Percentiles rank a stretch among this genome's conserved stretches.
Evolutionary conservation across 1,284 basidiomycete genomes (phyloP).

Genomic region (Ustilago cynodontis): DNA sequence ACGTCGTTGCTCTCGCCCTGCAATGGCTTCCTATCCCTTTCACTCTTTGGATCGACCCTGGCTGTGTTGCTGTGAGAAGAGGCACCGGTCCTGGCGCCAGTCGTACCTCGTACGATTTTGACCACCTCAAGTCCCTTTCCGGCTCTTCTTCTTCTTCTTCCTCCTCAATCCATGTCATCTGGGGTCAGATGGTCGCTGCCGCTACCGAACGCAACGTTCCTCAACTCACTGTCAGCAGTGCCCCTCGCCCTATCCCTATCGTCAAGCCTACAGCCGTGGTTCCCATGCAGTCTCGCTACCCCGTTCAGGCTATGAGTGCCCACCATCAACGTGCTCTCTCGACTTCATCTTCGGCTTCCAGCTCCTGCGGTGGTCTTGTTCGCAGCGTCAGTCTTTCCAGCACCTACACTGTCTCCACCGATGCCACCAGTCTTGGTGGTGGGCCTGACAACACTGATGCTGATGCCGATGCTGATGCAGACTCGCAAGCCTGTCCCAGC

Average conservation of each 20-base stretch:
- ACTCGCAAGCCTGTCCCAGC: conserved; percentile 43
- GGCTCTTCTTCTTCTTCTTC: conserved; percentile 2
- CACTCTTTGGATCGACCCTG: conserved; percentile 63
- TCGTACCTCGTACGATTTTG: conserved; percentile 26
- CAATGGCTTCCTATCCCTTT: conserved; percentile 42
- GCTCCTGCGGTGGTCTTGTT: conserved; percentile 27
- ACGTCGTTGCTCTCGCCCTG: conserved; percentile 27
- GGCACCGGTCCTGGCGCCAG: conserved; percentile 52
- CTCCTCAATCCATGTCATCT: conserved; percentile 53
- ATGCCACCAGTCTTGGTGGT: conserved; percentile 37
- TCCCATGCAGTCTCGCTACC: conserved; percentile 16
- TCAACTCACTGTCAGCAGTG: conserved; percentile 36
- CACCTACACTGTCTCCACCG: conserved; percentile 36
- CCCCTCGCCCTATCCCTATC: conserved; percentile 38
- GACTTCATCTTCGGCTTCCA: conserved; percentile 25
- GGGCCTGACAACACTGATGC: conserved; percentile 9
- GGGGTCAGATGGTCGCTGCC: conserved; percentile 41
- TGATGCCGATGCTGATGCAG: conserved; percentile 10
- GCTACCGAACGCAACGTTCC: conserved; percentile 14
- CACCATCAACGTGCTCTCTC: conserved; percentile 31
- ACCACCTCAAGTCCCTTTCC: conserved; percentile 12
- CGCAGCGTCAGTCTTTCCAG: conserved; percentile 40
- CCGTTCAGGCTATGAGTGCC: conserved; percentile 18
- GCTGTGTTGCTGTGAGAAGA: conserved; percentile 56
- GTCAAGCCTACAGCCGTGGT: conserved; percentile 24